Base-by-base conservation (phyloP, 2,329 filamentous ascomycete genomes). In the Thermoascus crustaceus region DNA sequence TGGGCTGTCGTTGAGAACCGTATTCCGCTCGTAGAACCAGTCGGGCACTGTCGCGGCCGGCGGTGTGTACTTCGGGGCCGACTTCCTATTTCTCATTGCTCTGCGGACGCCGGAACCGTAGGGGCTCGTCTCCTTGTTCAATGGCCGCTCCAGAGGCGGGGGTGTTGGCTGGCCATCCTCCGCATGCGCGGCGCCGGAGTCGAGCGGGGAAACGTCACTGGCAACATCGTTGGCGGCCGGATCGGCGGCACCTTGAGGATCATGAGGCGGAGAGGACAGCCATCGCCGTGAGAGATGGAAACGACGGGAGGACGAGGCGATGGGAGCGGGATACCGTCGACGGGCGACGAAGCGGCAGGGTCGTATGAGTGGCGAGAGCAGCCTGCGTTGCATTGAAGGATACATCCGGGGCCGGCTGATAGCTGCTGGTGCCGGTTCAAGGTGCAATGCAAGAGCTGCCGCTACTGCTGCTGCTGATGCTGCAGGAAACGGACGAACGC, bases 101-200 rank as follows among this genome's bases (percentile, higher is more conserved):
- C 61, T 53, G 20, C 61, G 60, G 24, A 61, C 37, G 5, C 54
- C 60, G 26, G 61, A 64, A 1, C 61, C 61, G 44, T 65, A 64
- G 4, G 58, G 58, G 16, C 48, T 49, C 9, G 48, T 37, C 7
- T 50, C 48, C 10, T 50, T 51, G 21, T 47, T 50, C 23, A 31
- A 44, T 1, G 47, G 19, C 22, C 42, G 49, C 10, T 48, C 43
- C 30, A 39, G 7, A 2, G 44, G 18, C 13, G 48, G 20, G 18
- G 41, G 26, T 2, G 45, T 30, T n/a, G 40, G 34, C 9, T 46
- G 16, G 20, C 37, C 43, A 31, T 47, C 41, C 18, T 42, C 38
- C n/a, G 42, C 10, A 9, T 34, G 13, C n/a, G 32, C 32, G 8
- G 44, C 41, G 13, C 46, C 43, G 16, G 42, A 16, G 31, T 47